Conservation (phyloP, 495 filamentous ascomycete species). For the Penicillium coffeae region DNA sequence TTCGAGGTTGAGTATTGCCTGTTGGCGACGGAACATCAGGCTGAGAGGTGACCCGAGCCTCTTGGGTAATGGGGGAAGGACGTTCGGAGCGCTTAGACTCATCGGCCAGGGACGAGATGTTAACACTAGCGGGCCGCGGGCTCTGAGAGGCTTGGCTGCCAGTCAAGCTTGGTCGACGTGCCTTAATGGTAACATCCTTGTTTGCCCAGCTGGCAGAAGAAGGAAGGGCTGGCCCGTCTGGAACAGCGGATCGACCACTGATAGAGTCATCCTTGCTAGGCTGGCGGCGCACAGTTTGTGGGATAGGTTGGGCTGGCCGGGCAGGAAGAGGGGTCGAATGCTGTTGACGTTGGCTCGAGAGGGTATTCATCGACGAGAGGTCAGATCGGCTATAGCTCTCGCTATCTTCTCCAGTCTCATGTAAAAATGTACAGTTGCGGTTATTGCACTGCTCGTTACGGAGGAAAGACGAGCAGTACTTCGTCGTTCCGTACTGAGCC, state of each 20-base stretch:
- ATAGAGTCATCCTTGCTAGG: conserved; percentile 72
- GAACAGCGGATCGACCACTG: conserved; percentile 48
- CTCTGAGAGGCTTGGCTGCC: conserved; percentile 78
- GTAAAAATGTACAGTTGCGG: conserved; percentile 93
- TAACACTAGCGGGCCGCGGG: conserved; percentile 63
- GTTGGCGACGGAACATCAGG: conserved; percentile 20
- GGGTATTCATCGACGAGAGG: conserved; percentile 90
- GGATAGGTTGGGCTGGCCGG: conserved; percentile 43
- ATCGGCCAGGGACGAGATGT: conserved; percentile 46
- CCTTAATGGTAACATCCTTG: conserved; percentile 64
- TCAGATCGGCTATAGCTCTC: conserved; percentile 96
- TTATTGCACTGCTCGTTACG: conserved; percentile 91
- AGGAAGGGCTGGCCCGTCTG: conserved; percentile 80
- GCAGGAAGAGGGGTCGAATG: conserved; percentile 26
- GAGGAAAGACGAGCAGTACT: conserved; percentile 97
- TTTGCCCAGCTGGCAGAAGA: conserved; percentile 91
- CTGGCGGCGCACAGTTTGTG: conserved; percentile 70
- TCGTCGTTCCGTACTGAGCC: conserved; percentile 95
- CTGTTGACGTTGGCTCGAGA: conserved; percentile 65
- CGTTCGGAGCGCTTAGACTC: conserved; percentile 40
- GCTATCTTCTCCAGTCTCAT: conserved; percentile 93
- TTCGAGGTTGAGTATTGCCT: conserved; percentile 8
- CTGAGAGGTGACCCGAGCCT: conserved; percentile 22
- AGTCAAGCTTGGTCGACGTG: conserved; percentile 69
- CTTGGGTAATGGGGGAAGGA: conserved; percentile 23